Percentiles rank a stretch among this genome's conserved stretches.
Evolutionary conservation across 2,329 filamentous ascomycete species (phyloP).

Genomic region (Pyricularia sp.): DNA sequence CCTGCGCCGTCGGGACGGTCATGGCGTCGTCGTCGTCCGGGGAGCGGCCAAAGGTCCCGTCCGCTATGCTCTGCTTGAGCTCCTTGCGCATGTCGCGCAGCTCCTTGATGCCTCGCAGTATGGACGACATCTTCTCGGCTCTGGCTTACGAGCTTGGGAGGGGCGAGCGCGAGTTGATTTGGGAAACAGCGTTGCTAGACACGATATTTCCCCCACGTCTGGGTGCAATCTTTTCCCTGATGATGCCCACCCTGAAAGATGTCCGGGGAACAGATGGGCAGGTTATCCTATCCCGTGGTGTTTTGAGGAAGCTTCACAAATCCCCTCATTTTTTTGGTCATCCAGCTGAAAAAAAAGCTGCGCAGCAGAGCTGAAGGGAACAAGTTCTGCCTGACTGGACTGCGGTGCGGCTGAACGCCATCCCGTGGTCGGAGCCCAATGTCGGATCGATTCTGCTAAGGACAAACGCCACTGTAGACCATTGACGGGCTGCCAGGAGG

Average conservation of each 20-base stretch:
- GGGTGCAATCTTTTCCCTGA: neutral
- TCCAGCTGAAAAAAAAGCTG: neutral
- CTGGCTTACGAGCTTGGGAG: neutral
- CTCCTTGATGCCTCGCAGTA: neutral
- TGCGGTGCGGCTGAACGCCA: neutral
- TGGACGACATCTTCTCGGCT: neutral
- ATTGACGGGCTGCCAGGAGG: neutral
- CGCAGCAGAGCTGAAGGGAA: neutral
- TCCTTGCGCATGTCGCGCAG: conserved; percentile 2
- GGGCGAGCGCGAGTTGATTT: neutral
- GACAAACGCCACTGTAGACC: neutral
- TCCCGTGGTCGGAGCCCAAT: neutral
- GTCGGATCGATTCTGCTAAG: neutral
- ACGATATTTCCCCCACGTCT: neutral
- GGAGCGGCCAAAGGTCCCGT: conserved; percentile 1
- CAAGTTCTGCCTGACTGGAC: neutral
- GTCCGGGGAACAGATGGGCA: neutral
- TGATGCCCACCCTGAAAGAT: neutral
- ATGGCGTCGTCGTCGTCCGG: neutral
- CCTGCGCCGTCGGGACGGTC: neutral
- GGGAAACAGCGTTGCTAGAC: neutral
- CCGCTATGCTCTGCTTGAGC: neutral
- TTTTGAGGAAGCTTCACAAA: neutral
- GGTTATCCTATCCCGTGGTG: neutral
- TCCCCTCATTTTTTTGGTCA: neutral